phyloP scores from a whole-genome alignment of 148 eudicot species.

The Rhododendron griersonianum region DNA sequence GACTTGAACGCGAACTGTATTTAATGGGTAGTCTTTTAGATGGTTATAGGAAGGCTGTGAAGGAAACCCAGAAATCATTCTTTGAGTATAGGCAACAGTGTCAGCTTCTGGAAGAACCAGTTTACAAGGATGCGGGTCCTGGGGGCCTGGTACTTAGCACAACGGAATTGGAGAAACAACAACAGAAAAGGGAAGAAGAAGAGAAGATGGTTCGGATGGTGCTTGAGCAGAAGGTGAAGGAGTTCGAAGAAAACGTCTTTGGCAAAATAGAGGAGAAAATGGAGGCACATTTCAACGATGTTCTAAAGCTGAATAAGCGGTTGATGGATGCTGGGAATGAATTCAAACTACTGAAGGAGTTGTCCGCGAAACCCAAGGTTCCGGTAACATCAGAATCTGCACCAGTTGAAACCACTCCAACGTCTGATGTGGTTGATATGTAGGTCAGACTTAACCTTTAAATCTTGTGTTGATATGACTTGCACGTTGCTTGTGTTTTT shows the following conservation, averaged over 20 bases:
- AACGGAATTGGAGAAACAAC: conserved; percentile 58
- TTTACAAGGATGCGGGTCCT: conserved; percentile 75
- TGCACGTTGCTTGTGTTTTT: not conserved
- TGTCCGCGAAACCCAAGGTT: conserved; percentile 22
- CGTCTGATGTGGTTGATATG: not conserved
- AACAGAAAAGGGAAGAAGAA: conserved; percentile 56
- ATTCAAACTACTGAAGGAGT: conserved; percentile 32
- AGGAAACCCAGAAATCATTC: conserved; percentile 48
- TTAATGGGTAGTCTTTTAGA: conserved; percentile 59
- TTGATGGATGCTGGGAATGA: conserved; percentile 32
- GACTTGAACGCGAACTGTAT: conserved; percentile 65
- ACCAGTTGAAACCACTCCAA: not conserved
- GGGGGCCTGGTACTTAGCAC: conserved; percentile 75
- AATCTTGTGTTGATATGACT: not conserved
- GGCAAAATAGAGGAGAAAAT: conserved; percentile 25
- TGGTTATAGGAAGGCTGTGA: conserved; percentile 73
- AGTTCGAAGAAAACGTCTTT: conserved; percentile 18
- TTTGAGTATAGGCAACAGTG: conserved; percentile 48
- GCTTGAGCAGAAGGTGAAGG: conserved; percentile 23
- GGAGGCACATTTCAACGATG: conserved; percentile 18
- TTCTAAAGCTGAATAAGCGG: conserved; percentile 28
- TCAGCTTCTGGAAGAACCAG: conserved; percentile 57
- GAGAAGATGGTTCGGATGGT: conserved; percentile 22
- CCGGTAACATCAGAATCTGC: conserved; percentile 14
- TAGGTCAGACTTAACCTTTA: conserved; percentile 1